These are phyloP conservation scores for Trichophyton mentagrophytes DNA, from an alignment of 2,329 filamentous ascomycete genomes.

Conservation along the genomic window DNA sequence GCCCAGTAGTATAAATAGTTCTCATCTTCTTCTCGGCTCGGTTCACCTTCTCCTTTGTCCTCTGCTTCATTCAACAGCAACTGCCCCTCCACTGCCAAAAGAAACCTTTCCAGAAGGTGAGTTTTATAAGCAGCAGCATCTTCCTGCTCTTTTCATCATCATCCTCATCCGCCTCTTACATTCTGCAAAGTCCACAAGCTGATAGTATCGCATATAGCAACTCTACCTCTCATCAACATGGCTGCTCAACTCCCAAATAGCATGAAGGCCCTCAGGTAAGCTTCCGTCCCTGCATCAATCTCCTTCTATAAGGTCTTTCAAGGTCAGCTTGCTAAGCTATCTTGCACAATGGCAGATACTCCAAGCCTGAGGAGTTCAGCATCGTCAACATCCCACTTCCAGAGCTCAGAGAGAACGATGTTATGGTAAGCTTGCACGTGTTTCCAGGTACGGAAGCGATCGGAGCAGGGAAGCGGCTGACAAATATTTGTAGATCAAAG, in stretches of 20 bases:
- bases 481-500: conserved; percentile 40
- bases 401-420: conserved; percentile 46
- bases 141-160: background rate
- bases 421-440: conserved; percentile 33
- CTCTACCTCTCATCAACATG: conserved; percentile 18
- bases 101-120: background rate
- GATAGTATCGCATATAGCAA: background rate
- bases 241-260: conserved; percentile 34
- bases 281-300: conserved; percentile 7
- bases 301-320: background rate
- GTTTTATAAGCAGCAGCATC: conserved; percentile 5
- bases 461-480: conserved; percentile 7
- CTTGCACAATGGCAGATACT: conserved; percentile 34
- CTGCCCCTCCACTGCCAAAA: background rate
- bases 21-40: background rate
- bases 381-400: conserved; percentile 52
- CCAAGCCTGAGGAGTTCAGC: conserved; percentile 49
- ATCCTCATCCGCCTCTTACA: too few species aligned
- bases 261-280: conserved; percentile 52
- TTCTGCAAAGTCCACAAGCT: background rate
- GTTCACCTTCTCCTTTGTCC: background rate
- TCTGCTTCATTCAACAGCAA: background rate
- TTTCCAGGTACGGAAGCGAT: background rate
- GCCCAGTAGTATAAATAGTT: background rate
- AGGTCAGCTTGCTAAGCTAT: background rate